A percentile compares a stretch with the other conserved stretches of the same genome.
These are phyloP conservation scores for Acer saccharum DNA, from an alignment of 345 rosid genomes.

Conservation along the genomic window DNA sequence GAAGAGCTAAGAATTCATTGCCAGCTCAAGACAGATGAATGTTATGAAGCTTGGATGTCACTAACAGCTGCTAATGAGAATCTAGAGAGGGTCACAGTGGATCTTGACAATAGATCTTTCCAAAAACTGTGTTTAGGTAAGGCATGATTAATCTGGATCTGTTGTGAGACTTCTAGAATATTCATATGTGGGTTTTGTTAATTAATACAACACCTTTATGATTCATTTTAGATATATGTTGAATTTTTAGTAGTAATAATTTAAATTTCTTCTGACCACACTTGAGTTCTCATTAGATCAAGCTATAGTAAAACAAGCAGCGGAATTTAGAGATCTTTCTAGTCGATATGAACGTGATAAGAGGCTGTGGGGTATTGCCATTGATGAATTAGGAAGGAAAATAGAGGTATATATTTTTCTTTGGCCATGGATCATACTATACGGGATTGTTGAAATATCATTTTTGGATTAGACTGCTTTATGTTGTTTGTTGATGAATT, in stretches of 20 bases:
- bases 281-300: conserved; percentile 29
- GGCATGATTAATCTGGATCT: background rate
- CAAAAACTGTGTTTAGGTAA: conserved; percentile 40
- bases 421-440: background rate
- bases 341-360: conserved; percentile 32
- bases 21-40: conserved; percentile 48
- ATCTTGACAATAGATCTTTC: conserved; percentile 48
- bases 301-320: conserved; percentile 26
- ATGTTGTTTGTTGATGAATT: conserved; percentile 4
- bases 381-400: conserved; percentile 31
- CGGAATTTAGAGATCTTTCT: conserved; percentile 30
- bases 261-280: conserved; percentile 4
- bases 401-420: conserved; percentile 26
- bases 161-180: background rate
- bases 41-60: conserved; percentile 61
- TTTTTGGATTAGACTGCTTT: background rate
- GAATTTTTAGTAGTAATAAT: background rate
- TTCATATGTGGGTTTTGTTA: background rate
- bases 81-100: conserved; percentile 45
- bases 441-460: background rate
- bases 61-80: conserved; percentile 45
- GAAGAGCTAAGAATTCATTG: conserved; percentile 38
- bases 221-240: background rate
- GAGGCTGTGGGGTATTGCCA: conserved; percentile 29
- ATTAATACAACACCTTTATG: background rate